A percentile compares a stretch with the other conserved stretches of the same genome.
Evolutionary conservation across 169 alveolate species (phyloP).

Genomic region (Eimeria acervulina): DNA sequence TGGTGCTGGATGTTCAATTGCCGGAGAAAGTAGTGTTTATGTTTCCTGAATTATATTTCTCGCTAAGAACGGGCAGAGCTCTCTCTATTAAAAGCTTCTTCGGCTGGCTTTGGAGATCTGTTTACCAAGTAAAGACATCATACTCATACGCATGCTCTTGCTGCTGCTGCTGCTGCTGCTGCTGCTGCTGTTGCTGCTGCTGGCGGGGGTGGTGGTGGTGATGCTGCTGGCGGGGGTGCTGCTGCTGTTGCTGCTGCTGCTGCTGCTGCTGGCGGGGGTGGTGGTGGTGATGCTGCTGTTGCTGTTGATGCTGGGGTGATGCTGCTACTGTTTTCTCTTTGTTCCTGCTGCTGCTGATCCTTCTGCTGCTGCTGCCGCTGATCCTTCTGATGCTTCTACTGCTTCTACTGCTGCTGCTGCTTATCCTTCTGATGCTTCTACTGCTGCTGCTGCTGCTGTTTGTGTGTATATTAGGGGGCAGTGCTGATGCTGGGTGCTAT

Average conservation of each 20-base stretch:
- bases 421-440: no score
- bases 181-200: conserved; percentile 91
- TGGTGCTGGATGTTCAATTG: conserved; percentile 96
- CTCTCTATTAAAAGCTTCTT: conserved; percentile 96
- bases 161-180: neutral
- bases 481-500: conserved; percentile 97
- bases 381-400: no score
- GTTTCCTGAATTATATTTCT: conserved; percentile 97
- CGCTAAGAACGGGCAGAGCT: conserved; percentile 96
- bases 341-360: no score
- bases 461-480: conserved; percentile 92
- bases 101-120: conserved; percentile 97
- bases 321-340: conserved; percentile 94
- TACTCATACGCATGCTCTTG: no score
- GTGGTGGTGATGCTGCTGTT: no score
- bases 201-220: no score
- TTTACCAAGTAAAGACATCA: conserved; percentile 87
- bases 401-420: no score
- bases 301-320: conserved; percentile 95
- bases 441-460: no score
- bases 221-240: no score
- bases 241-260: no score
- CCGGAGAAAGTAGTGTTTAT: conserved; percentile 91
- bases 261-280: no score
- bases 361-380: no score